phyloP scores from a whole-genome alignment of 345 rosid genomes.

The Citrus hindsii region DNA sequence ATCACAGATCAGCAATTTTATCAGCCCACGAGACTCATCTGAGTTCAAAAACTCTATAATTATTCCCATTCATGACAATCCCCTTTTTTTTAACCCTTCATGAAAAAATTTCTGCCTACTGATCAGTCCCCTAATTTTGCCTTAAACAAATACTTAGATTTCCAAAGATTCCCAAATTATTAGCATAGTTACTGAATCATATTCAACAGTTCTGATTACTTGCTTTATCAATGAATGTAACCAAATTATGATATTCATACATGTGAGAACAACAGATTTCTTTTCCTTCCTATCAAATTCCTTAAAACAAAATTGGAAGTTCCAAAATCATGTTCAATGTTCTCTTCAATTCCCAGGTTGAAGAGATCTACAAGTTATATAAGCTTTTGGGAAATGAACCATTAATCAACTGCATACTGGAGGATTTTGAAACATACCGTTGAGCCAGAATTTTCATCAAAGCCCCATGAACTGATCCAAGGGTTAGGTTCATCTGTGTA shows the following conservation, averaged over 20 bases:
- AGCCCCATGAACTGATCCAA: constrained; percentile 41
- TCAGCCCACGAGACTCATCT: not conserved
- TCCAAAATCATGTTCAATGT: not conserved
- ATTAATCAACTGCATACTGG: not conserved
- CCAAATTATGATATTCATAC: not conserved
- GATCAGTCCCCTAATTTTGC: not conserved
- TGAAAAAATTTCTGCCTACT: not conserved
- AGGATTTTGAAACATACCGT: constrained; percentile 28
- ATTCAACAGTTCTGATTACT: not conserved
- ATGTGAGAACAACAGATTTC: not conserved
- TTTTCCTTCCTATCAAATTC: not conserved
- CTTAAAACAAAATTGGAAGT: not conserved
- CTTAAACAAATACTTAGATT: not conserved
- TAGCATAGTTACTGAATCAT: not conserved
- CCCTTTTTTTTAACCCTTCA: not conserved
- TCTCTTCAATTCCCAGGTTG: not conserved
- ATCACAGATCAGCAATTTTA: not conserved
- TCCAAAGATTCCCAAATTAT: not conserved
- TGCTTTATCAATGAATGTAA: not conserved
- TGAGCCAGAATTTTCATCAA: constrained; percentile 26
- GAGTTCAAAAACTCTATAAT: not conserved
- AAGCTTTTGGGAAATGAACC: not conserved
- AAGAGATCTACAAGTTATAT: not conserved
- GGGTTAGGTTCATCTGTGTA: constrained; percentile 49
- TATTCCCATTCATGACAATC: not conserved